Conservation (phyloP, 1,139 yeast genomes). For the Sugiyamaella paludigena region DNA sequence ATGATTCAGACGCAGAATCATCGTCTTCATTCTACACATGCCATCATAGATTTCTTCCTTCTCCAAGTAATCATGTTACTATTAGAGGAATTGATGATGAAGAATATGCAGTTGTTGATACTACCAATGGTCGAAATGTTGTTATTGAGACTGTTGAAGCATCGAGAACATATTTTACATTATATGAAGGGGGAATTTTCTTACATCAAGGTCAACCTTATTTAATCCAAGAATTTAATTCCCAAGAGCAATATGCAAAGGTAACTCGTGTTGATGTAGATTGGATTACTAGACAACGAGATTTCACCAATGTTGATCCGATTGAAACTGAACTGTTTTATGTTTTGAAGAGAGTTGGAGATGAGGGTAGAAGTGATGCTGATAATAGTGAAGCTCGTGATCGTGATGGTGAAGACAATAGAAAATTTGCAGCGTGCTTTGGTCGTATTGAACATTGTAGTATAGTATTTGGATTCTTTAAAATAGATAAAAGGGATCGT, state of each 20-base stretch:
- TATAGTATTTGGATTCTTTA: conserved; percentile 88
- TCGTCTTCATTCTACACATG: conserved; percentile 49
- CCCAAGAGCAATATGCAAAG: conserved; percentile 71
- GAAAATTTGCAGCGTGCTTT: conserved; percentile 43
- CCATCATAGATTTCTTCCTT: conserved; percentile 63
- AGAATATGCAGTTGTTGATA: conserved; percentile 81
- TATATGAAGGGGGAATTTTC: conserved; percentile 94
- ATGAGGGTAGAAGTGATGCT: neutral
- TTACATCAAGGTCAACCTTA: conserved; percentile 92
- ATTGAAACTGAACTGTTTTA: conserved; percentile 17
- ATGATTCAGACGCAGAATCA: conserved; percentile 43
- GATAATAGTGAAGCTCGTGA: too few species aligned
- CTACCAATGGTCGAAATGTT: conserved; percentile 67
- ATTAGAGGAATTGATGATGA: conserved; percentile 77
- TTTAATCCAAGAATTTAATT: conserved; percentile 76
- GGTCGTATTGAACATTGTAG: conserved; percentile 73
- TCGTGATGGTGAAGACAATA: neutral
- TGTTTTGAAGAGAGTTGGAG: conserved; percentile 3
- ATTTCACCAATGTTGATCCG: conserved; percentile 91
- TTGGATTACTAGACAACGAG: conserved; percentile 90
- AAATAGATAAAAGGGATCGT: conserved; percentile 69
- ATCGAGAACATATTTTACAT: conserved; percentile 80
- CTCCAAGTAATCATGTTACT: conserved; percentile 73
- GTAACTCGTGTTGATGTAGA: conserved; percentile 87
- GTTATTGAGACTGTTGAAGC: conserved; percentile 92